Evolutionary conservation across 306 rosid species (phyloP).

Genomic region (Vigna trinervia): DNA sequence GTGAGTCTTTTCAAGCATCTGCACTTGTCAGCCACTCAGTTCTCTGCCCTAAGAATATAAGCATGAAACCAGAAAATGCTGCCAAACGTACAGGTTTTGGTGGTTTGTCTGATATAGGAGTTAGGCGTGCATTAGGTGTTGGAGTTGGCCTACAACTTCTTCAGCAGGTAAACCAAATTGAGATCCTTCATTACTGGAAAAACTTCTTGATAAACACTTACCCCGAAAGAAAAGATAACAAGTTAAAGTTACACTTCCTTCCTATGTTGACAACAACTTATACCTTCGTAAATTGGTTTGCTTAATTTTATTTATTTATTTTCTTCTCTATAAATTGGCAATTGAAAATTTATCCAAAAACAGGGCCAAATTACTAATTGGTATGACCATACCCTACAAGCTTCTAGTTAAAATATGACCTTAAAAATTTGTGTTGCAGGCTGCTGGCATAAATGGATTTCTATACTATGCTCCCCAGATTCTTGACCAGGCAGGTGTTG

Average conservation of each 20-base stretch:
- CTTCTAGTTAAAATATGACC: too few species aligned
- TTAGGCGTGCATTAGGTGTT: slow-evolving; percentile 79
- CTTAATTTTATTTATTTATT: too few species aligned
- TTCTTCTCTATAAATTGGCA: too few species aligned
- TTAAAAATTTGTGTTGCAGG: slow-evolving; percentile 46
- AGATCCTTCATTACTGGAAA: background rate
- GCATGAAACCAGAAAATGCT: slow-evolving; percentile 50
- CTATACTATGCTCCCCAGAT: slow-evolving; percentile 72
- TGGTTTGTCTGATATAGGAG: slow-evolving; percentile 84
- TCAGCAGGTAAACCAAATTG: slow-evolving; percentile 70
- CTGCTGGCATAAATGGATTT: slow-evolving; percentile 74
- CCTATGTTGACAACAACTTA: too few species aligned
- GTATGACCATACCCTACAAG: too few species aligned
- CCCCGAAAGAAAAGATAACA: too few species aligned
- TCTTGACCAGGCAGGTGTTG: slow-evolving; percentile 66
- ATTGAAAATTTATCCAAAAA: too few species aligned
- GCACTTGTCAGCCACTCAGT: slow-evolving; percentile 82
- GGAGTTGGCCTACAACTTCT: slow-evolving; percentile 93
- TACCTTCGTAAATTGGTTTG: too few species aligned
- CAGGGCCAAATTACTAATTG: too few species aligned
- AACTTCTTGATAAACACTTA: too few species aligned
- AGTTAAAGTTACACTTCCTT: too few species aligned
- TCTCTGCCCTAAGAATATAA: slow-evolving; percentile 53
- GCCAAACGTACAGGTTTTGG: slow-evolving; percentile 59
- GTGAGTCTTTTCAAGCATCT: slow-evolving; percentile 64